A percentile compares a stretch with the other conserved stretches of the same genome.
Evolutionary conservation across 31 red algal species (phyloP).

Genomic region (Endocladia muricata): DNA sequence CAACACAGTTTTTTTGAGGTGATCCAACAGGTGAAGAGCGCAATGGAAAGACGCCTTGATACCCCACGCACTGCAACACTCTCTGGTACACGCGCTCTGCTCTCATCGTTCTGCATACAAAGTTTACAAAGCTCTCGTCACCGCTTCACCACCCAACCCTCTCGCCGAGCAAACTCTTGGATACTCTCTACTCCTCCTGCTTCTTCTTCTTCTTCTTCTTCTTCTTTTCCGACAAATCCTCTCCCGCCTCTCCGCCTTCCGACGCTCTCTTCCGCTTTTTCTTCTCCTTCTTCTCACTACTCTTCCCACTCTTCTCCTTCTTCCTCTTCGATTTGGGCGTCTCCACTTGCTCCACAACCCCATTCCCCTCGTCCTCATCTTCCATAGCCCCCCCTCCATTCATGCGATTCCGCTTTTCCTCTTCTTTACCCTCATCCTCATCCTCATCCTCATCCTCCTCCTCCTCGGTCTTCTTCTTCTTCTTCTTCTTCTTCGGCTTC

Average conservation of each 20-base stretch:
- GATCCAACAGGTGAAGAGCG: too few species aligned
- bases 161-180: too few species aligned
- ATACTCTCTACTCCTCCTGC: conserved; percentile 19
- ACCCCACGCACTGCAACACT: too few species aligned
- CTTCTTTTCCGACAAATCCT: conserved; percentile 47
- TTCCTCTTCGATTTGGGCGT: conserved; percentile 30
- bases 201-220: conserved; percentile 82
- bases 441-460: background rate
- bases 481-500: conserved; percentile 75
- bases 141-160: too few species aligned
- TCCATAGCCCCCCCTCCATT: conserved; percentile 17
- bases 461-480: conserved; percentile 60
- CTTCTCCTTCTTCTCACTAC: conserved; percentile 62
- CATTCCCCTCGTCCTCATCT: conserved; percentile 36
- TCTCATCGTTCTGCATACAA: too few species aligned
- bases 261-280: conserved; percentile 50
- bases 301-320: conserved; percentile 48
- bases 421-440: background rate
- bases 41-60: too few species aligned
- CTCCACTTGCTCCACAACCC: background rate
- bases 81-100: too few species aligned
- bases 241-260: conserved; percentile 9
- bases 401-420: too few species aligned
- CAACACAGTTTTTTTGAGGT: too few species aligned
- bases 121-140: too few species aligned